Evolutionary conservation across 73 alveolate genomes (phyloP).

Genomic region (Paramecium tetraurelia): DNA sequence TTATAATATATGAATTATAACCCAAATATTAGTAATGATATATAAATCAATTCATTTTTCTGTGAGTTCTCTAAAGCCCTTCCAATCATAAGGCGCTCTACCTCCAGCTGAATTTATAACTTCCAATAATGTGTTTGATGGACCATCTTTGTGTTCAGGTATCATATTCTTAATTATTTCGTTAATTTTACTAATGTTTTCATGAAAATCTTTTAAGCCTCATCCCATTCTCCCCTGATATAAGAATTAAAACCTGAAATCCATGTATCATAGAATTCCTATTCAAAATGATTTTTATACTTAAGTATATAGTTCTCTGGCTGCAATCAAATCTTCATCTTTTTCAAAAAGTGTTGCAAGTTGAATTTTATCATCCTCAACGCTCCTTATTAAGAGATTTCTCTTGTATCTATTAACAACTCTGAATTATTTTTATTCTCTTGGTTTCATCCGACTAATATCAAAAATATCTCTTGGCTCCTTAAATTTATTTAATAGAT

Average conservation of each 20-base stretch:
- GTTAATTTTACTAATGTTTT: constrained; percentile 66
- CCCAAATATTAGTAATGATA: background rate
- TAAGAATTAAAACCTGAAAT: constrained; percentile 76
- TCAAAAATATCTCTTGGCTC: constrained; percentile 21
- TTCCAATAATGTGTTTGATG: constrained; percentile 63
- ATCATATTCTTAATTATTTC: constrained; percentile 4
- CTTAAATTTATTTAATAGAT: constrained; percentile 15
- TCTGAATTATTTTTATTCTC: constrained; percentile 56
- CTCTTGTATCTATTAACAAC: constrained; percentile 62
- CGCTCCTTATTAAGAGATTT: constrained; percentile 28
- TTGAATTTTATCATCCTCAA: constrained; percentile 4
- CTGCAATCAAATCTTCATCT: constrained; percentile 77
- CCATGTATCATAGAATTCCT: constrained; percentile 77
- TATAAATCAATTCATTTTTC: constrained; percentile 67
- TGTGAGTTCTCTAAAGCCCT: constrained; percentile 82
- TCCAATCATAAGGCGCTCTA: constrained; percentile 87
- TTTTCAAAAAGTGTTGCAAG: constrained; percentile 63
- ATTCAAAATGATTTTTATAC: background rate
- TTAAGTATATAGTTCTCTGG: constrained; percentile 68
- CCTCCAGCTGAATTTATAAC: constrained; percentile 59
- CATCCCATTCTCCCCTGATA: constrained; percentile 86
- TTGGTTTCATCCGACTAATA: background rate
- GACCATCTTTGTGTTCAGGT: constrained; percentile 65
- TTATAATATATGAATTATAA: background rate
- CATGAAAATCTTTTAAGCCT: constrained; percentile 75